These are phyloP conservation scores for Cairneyella variabilis DNA, from an alignment of 495 filamentous ascomycete genomes.

Conservation along the genomic window DNA sequence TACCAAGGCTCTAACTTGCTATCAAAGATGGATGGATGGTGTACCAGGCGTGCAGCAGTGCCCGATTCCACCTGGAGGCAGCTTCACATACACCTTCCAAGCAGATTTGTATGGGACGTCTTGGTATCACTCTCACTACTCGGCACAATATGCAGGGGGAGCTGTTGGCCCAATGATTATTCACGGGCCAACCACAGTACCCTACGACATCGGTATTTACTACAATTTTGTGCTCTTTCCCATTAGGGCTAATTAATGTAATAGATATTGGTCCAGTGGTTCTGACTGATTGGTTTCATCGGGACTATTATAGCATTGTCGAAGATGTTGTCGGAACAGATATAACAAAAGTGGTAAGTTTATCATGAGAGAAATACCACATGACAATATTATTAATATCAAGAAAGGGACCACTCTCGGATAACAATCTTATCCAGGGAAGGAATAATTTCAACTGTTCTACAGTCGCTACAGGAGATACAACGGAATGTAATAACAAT, in stretches of 20 bases:
- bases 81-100: constrained; percentile 47
- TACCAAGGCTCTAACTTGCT: background rate
- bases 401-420: constrained; percentile 13
- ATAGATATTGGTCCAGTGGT: constrained; percentile 42
- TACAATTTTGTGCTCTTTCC: background rate
- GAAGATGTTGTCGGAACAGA: constrained; percentile 31
- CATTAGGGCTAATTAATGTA: background rate
- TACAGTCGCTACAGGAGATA: constrained; percentile 21
- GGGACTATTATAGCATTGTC: constrained; percentile 38
- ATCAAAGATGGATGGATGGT: constrained; percentile 35
- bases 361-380: too few relatives aligned
- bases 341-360: constrained; percentile 15
- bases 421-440: constrained; percentile 51
- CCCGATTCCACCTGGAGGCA: constrained; percentile 37
- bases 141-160: constrained; percentile 48
- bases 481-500: constrained; percentile 35
- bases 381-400: constrained; percentile 5
- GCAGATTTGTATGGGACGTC: constrained; percentile 52
- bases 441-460: constrained; percentile 49
- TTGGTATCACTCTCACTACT: constrained; percentile 65
- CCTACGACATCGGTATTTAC: constrained; percentile 34
- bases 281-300: constrained; percentile 45
- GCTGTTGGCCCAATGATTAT: constrained; percentile 43
- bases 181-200: constrained; percentile 29
- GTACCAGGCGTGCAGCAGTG: constrained; percentile 42